Percentiles rank a stretch among this genome's conserved stretches.
These are phyloP conservation scores for Somion occarium DNA, from an alignment of 1,284 basidiomycete genomes.

Conservation along the genomic window DNA sequence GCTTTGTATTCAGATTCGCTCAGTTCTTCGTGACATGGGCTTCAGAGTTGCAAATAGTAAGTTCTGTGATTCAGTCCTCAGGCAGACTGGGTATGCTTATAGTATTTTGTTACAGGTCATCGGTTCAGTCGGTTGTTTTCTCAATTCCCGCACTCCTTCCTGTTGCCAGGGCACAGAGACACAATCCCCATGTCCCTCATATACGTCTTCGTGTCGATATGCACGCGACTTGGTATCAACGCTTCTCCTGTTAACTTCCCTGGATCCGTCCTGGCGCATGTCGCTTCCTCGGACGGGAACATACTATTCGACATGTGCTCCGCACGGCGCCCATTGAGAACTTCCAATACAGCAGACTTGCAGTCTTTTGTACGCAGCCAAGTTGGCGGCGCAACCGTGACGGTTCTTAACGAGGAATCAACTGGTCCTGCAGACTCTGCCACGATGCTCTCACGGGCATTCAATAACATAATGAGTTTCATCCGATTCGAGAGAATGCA, in stretches of 20 bases:
- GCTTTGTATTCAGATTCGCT: conserved; percentile 16
- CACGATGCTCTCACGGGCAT: conserved; percentile 13
- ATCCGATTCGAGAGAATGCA: conserved; percentile 10
- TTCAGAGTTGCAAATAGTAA: conserved; percentile 19
- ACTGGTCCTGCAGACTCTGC: conserved; percentile 9
- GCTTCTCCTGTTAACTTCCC: conserved; percentile 56
- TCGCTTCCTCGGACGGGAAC: conserved; percentile 29
- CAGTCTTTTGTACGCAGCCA: conserved; percentile 25
- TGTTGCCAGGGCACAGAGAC: conserved; percentile 37
- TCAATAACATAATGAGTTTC: conserved; percentile 14
- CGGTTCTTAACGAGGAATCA: neutral
- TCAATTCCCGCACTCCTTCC: conserved; percentile 55
- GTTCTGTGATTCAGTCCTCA: conserved; percentile 13
- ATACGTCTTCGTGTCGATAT: conserved; percentile 53
- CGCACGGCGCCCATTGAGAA: conserved; percentile 15
- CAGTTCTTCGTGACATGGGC: conserved; percentile 17
- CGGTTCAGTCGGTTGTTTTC: conserved; percentile 40
- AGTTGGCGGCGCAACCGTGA: conserved; percentile 12
- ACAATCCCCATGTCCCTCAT: conserved; percentile 60
- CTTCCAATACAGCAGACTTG: conserved; percentile 29
- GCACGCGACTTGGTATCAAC: conserved; percentile 43
- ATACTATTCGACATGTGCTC: conserved; percentile 20
- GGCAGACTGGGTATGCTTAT: neutral
- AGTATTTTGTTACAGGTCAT: conserved; percentile 11
- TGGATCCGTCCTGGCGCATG: conserved; percentile 43